Evolutionary conservation across 495 filamentous ascomycete species (phyloP).

Genomic region (Sordaria brevicollis): DNA sequence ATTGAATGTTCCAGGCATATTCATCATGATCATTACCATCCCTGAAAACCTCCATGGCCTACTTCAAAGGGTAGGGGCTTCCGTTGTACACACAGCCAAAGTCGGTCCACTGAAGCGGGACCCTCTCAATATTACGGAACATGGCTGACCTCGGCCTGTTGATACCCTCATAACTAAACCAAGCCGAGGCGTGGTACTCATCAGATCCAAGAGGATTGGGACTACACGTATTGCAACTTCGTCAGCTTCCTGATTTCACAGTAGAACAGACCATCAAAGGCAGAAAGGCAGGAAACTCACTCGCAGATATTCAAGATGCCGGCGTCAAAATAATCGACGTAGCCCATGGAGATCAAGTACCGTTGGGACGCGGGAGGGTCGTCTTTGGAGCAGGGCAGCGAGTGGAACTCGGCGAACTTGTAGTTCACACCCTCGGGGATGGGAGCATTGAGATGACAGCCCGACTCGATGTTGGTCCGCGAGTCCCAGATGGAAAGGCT

Average conservation of each 20-base stretch:
- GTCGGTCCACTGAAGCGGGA: background rate
- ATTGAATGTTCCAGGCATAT: background rate
- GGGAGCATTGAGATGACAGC: background rate
- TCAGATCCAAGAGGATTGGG: too few relatives aligned
- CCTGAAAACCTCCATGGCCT: background rate
- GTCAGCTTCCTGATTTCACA: too few relatives aligned
- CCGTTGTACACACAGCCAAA: background rate
- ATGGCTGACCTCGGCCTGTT: background rate
- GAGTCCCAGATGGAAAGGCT: background rate
- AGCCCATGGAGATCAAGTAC: background rate
- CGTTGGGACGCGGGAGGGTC: background rate
- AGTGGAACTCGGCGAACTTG: background rate
- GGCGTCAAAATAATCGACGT: background rate
- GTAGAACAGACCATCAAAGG: background rate
- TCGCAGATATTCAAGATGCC: background rate
- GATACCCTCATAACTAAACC: background rate
- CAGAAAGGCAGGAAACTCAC: background rate
- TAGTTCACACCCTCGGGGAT: background rate
- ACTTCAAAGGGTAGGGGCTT: background rate
- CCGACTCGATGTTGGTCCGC: background rate
- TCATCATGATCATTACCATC: background rate
- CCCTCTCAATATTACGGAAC: background rate
- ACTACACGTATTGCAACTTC: too few relatives aligned
- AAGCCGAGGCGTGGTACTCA: background rate
- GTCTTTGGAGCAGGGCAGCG: background rate